Evolutionary conservation across 768 basidiomycete genomes (phyloP).

Genomic region (Lactarius quietus): DNA sequence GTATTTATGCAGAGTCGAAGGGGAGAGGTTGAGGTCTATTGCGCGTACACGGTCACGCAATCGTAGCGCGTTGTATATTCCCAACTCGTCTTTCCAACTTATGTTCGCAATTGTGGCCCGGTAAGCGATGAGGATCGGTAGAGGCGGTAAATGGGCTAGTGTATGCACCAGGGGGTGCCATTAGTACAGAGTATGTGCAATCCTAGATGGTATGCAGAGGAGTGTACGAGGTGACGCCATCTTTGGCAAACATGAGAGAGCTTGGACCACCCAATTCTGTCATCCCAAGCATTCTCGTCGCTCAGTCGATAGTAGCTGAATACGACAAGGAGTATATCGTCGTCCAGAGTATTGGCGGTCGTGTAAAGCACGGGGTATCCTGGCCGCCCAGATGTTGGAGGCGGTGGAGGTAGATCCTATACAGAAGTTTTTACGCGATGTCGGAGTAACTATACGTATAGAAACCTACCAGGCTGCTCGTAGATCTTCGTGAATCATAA

Average conservation of each 20-base stretch:
- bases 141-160: neutral
- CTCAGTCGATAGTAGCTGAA: neutral
- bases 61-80: neutral
- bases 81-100: neutral
- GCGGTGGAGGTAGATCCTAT: neutral
- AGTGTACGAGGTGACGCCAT: neutral
- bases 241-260: slow-evolving; percentile 13
- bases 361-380: neutral
- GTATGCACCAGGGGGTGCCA: neutral
- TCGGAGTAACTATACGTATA: neutral
- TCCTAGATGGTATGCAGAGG: neutral
- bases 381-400: neutral
- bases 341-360: neutral
- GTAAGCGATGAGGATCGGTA: neutral
- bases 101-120: neutral
- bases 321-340: neutral
- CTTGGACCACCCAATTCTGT: slow-evolving; percentile 5
- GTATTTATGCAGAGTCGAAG: neutral
- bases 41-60: neutral
- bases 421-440: neutral
- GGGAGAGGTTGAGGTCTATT: neutral
- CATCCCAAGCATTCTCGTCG: neutral
- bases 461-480: neutral
- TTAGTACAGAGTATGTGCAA: neutral
- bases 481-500: neutral